Base-by-base conservation (phyloP, 2,329 filamentous ascomycete genomes). In the Xylariaceae sp. region DNA sequence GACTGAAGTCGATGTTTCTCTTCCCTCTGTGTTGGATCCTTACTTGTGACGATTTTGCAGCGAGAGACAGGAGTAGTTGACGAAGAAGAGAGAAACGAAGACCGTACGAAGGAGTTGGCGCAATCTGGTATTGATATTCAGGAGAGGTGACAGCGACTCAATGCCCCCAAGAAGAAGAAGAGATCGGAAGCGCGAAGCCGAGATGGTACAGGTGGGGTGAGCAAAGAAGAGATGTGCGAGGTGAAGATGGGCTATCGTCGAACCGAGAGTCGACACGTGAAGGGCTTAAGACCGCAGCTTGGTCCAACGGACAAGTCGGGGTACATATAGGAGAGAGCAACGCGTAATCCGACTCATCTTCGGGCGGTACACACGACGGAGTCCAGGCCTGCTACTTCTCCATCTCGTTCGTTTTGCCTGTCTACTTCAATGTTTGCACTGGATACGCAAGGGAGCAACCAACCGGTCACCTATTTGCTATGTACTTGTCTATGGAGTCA, bases 21-120 rank as follows among this genome's bases (percentile, higher is more conserved):
- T 9, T 11, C 4, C 30, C 23, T 49, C 51, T 53, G 15, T 5
- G 49, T 39, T 11, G n/a, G 49, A 57, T 59, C 8, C n/a, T 44
- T 18, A 49, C 53, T 30, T n/a, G 54, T 53, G 55, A 59, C 54
- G 30, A 53, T 1, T 45, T 23, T 23, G 47, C 62, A 51, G 53
- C 18, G 39, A 51, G 47, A 37, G 18, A 42, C 15, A 30, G 18
- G 34, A 18, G 30, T 35, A 17, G 18, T 57, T 23, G 15, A 8
- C 10, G 35, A 48, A 23, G 11, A 49, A 17, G 13, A 34, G 17
- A 10, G 18, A 18, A 23, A 52, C 34, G 17, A 23, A 49, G 44
- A 17, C 18, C 30, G 17, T 49, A 53, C 51, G 15, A 30, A 60
- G 35, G 57, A 55, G 44, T 50, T 49, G 62, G 62, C 35, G 18